Evolutionary conservation across 2,329 filamentous ascomycete genomes (phyloP).

Genomic region (Lecanoromycetidae sp.): DNA sequence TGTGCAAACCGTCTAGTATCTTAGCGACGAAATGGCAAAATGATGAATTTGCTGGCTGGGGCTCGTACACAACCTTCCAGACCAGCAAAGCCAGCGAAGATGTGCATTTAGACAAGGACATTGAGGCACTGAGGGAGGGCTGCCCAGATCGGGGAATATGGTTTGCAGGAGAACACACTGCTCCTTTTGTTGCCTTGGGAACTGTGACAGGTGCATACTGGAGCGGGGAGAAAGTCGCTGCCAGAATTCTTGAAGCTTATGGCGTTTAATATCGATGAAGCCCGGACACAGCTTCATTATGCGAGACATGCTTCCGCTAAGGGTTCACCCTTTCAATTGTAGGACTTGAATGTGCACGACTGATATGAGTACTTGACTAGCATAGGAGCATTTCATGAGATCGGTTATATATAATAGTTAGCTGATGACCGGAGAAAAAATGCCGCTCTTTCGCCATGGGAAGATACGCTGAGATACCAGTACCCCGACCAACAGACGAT

Average conservation of each 20-base stretch:
- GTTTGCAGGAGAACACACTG: conserved; percentile 84
- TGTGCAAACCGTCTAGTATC: conserved; percentile 51
- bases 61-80: conserved; percentile 79
- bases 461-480: too few relatives aligned
- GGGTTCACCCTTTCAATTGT: too few relatives aligned
- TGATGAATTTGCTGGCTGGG: conserved; percentile 68
- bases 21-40: conserved; percentile 66
- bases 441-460: too few relatives aligned
- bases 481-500: too few relatives aligned
- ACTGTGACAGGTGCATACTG: conserved; percentile 86
- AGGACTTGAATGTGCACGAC: too few relatives aligned
- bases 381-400: too few relatives aligned
- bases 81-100: conserved; percentile 41
- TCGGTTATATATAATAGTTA: too few relatives aligned
- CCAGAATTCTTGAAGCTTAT: conserved; percentile 48
- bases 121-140: conserved; percentile 46
- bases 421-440: too few relatives aligned
- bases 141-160: conserved; percentile 55
- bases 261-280: conserved; percentile 19
- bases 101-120: conserved; percentile 56
- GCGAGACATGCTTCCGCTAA: too few relatives aligned
- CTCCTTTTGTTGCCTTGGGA: conserved; percentile 77
- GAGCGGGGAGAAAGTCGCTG: conserved; percentile 70
- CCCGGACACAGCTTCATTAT: not conserved
- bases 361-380: too few relatives aligned